A percentile compares a stretch with the other conserved stretches of the same genome.
These are phyloP conservation scores for Ceratobasidium sp. DNA, from an alignment of 1,284 basidiomycete genomes.

Conservation along the genomic window DNA sequence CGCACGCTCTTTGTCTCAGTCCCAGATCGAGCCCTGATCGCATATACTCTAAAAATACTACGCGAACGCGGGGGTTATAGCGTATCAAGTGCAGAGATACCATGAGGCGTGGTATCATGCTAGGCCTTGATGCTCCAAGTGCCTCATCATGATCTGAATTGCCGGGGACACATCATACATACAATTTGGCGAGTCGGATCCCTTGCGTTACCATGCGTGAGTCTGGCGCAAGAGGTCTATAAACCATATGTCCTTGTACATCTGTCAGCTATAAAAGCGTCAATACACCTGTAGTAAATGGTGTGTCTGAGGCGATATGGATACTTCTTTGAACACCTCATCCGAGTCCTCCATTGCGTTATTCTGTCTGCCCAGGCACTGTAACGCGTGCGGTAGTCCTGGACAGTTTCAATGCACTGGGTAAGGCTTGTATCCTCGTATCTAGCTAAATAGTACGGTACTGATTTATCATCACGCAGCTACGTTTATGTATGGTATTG, in stretches of 20 bases:
- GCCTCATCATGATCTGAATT: too few relatives aligned
- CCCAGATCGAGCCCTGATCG: neutral
- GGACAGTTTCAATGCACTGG: neutral
- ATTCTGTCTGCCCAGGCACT: neutral
- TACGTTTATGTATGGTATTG: constrained; percentile 5
- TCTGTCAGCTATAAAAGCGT: neutral
- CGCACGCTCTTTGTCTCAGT: neutral
- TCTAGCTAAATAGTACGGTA: neutral
- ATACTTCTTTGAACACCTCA: neutral
- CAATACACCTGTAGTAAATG: too few relatives aligned
- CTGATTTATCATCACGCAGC: neutral
- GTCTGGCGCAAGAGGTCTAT: too few relatives aligned
- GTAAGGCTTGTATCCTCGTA: neutral
- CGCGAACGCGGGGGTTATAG: too few relatives aligned
- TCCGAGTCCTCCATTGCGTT: neutral
- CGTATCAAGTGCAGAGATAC: too few relatives aligned
- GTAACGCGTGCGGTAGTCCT: constrained; percentile 2
- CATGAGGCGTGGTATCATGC: too few relatives aligned
- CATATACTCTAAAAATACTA: neutral
- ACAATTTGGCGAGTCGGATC: too few relatives aligned
- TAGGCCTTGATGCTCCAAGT: too few relatives aligned
- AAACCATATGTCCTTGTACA: too few relatives aligned
- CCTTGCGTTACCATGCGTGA: too few relatives aligned
- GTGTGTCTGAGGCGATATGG: neutral
- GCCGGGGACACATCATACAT: too few relatives aligned